Conservation (phyloP, 192 early-diverging fungal species). For the Coemansia guatemalensis region DNA sequence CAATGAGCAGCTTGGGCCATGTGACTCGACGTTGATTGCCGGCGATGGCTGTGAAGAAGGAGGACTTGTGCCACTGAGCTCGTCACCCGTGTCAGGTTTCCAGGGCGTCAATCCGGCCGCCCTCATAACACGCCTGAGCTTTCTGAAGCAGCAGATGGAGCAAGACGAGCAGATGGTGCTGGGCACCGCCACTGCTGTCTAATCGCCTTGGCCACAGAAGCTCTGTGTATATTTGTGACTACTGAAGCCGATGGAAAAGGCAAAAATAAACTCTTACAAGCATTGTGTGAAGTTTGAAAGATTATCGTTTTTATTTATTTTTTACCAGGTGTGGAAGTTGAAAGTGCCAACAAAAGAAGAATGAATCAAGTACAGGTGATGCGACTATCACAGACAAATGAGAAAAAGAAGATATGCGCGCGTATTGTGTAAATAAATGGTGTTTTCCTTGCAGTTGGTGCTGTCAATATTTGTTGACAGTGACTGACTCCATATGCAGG, state of each 20-base stretch:
- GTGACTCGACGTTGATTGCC: slow-evolving; percentile 1
- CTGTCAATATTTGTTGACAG: background rate
- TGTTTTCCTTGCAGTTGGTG: slow-evolving; percentile 1
- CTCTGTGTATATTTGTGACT: background rate
- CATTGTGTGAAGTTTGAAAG: background rate
- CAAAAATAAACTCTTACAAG: too few relatives aligned
- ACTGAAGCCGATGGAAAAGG: background rate
- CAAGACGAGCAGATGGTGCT: slow-evolving; percentile 39
- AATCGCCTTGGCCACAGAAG: background rate
- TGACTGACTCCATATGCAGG: slow-evolving; percentile 16
- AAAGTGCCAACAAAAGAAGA: background rate
- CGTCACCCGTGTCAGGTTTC: slow-evolving; percentile 19
- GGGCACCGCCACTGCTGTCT: background rate
- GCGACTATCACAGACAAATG: slow-evolving; percentile 10
- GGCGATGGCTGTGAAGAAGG: background rate
- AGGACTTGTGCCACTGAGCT: background rate
- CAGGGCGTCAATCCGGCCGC: slow-evolving; percentile 45
- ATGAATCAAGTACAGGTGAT: slow-evolving; percentile 7
- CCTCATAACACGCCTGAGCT: slow-evolving; percentile 41
- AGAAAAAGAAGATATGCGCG: background rate
- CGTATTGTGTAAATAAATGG: background rate
- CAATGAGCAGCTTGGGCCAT: background rate
- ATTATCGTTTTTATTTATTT: background rate
- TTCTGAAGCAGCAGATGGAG: slow-evolving; percentile 48
- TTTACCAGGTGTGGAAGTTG: background rate